These are phyloP conservation scores for Heterobasidion parviporum DNA, from an alignment of 1,284 basidiomycete species.

Conservation along the genomic window DNA sequence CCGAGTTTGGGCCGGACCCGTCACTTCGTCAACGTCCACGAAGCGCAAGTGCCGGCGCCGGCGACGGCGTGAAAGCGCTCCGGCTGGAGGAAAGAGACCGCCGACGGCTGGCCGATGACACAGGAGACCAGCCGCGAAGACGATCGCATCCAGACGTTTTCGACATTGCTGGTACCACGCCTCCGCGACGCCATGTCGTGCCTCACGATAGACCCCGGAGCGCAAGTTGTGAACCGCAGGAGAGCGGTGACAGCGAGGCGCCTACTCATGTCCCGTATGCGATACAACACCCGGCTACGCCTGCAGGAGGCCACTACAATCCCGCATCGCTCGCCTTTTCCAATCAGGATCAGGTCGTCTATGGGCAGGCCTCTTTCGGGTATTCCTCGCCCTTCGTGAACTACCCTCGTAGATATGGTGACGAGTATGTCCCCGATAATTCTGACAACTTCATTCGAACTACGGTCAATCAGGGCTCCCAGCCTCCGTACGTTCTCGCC, in stretches of 20 bases:
- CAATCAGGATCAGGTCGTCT: background rate
- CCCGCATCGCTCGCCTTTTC: background rate
- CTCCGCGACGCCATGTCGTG: background rate
- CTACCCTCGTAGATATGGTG: background rate
- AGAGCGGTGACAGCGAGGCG: background rate
- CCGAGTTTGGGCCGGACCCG: constrained; percentile 15
- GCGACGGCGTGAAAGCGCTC: constrained; percentile 13
- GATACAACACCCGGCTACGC: background rate
- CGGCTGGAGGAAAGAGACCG: background rate
- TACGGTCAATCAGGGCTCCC: background rate
- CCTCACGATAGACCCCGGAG: background rate
- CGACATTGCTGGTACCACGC: background rate
- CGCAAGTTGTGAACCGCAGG: background rate
- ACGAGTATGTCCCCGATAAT: background rate
- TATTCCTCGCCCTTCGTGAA: background rate
- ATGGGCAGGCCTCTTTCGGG: background rate
- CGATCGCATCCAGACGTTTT: background rate
- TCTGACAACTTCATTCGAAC: background rate
- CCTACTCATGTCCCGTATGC: background rate
- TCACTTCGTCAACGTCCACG: constrained; percentile 7
- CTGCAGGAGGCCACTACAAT: too few species aligned
- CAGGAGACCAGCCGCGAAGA: background rate
- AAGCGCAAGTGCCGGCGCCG: constrained; percentile 12
- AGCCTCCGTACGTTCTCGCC: too few species aligned
- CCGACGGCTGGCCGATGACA: background rate